A percentile compares a stretch with the other conserved stretches of the same genome.
These are phyloP conservation scores for Stachybotrys chlorohalonatus DNA, from an alignment of 2,329 filamentous ascomycete species.

Conservation along the genomic window DNA sequence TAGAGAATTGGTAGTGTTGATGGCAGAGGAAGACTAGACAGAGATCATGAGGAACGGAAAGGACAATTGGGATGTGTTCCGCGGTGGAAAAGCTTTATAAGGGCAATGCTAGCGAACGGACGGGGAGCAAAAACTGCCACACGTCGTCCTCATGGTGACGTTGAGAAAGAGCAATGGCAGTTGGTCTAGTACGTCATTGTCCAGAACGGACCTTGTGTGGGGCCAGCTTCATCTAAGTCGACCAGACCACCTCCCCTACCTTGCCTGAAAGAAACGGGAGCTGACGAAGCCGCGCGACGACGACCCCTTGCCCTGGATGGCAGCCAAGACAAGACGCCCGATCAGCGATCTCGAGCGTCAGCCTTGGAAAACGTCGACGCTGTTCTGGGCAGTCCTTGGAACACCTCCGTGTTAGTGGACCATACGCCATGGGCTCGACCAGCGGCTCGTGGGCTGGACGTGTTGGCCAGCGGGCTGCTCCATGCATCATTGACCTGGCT, in stretches of 20 bases:
- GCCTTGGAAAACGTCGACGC: not conserved
- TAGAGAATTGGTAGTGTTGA: conserved; percentile 3
- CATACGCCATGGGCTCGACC: no score
- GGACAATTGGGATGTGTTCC: not conserved
- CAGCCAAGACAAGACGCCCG: not conserved
- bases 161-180: conserved; percentile 16
- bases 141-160: conserved; percentile 15
- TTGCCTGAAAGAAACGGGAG: not conserved
- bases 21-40: conserved; percentile 5
- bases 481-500: no score
- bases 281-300: not conserved
- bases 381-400: not conserved
- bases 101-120: not conserved
- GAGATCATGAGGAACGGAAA: not conserved
- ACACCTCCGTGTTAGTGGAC: no score
- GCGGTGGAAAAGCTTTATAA: not conserved
- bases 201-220: not conserved
- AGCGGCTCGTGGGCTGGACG: no score
- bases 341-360: not conserved
- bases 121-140: not conserved
- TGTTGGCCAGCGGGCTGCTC: no score
- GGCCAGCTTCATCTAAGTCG: no score
- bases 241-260: not conserved
- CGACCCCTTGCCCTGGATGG: not conserved
- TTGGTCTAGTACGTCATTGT: conserved; percentile 24